Conservation (phyloP, 1,284 basidiomycete genomes). For the Chondrostereum purpureum region DNA sequence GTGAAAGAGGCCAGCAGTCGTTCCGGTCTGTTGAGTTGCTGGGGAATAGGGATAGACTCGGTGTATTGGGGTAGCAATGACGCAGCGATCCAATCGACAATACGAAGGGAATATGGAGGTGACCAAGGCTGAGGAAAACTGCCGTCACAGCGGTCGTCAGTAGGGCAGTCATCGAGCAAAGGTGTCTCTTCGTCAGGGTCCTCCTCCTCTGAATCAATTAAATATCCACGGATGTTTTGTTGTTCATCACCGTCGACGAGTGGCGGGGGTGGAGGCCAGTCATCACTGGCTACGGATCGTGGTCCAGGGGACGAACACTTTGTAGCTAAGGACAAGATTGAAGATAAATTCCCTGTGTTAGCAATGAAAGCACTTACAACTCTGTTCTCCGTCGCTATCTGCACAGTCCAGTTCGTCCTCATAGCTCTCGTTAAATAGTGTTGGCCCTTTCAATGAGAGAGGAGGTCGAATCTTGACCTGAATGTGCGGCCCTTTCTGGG, state of each 20-base stretch:
- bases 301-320: not conserved
- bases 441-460: not conserved
- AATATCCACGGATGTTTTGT: not conserved
- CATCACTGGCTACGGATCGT: not conserved
- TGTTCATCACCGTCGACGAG: not conserved
- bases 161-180: no score
- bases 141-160: not conserved
- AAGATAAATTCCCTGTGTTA: not conserved
- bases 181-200: no score
- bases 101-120: not conserved
- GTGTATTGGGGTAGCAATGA: slow-evolving; percentile 4
- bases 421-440: no score
- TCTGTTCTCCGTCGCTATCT: not conserved
- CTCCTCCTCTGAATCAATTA: not conserved
- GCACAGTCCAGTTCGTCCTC: not conserved
- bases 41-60: not conserved
- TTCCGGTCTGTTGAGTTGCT: not conserved
- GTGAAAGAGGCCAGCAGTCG: slow-evolving; percentile 1
- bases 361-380: not conserved
- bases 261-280: not conserved
- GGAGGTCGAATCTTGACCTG: not conserved
- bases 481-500: not conserved
- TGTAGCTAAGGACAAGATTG: not conserved
- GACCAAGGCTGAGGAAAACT: not conserved
- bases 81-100: slow-evolving; percentile 1